These are phyloP conservation scores for Stentor coeruleus DNA, from an alignment of 73 alveolate species.

Conservation along the genomic window DNA sequence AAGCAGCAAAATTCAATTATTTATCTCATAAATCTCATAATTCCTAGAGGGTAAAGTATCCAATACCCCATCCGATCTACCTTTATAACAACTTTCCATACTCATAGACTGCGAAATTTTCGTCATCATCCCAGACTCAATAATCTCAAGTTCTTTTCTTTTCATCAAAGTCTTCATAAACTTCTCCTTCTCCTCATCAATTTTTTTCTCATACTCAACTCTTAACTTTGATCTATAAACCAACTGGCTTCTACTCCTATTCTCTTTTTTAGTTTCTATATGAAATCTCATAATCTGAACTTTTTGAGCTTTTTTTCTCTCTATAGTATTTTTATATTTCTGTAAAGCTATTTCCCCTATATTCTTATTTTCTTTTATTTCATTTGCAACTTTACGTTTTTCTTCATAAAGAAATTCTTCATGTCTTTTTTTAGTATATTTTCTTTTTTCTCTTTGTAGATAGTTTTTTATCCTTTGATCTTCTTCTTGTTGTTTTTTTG, in stretches of 20 bases:
- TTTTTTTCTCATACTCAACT: not conserved
- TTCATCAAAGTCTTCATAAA: not conserved
- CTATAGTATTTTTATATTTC: not conserved
- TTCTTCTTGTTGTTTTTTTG: not conserved
- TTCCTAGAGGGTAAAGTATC: too few species aligned
- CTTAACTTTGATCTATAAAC: not conserved
- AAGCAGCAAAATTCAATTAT: too few species aligned
- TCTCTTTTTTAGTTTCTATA: not conserved
- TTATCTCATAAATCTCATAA: too few species aligned
- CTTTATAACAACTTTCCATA: too few species aligned
- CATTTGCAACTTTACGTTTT: not conserved
- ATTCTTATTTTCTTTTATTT: too few species aligned
- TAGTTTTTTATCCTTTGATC: not conserved
- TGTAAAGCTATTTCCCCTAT: not conserved
- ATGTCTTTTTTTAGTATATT: not conserved
- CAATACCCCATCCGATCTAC: too few species aligned
- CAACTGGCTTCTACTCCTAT: not conserved
- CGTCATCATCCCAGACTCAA: not conserved
- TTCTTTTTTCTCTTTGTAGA: not conserved
- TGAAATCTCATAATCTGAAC: not conserved
- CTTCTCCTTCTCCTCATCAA: not conserved
- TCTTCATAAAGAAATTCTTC: not conserved
- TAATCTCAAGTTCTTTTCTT: not conserved
- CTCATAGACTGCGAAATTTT: constrained; percentile 1
- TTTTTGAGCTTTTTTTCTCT: not conserved